A percentile compares a stretch with the other conserved stretches of the same genome.
Conservation (phyloP, 2,329 filamentous ascomycete species). For the Dothidotthia symphoricarpi region DNA sequence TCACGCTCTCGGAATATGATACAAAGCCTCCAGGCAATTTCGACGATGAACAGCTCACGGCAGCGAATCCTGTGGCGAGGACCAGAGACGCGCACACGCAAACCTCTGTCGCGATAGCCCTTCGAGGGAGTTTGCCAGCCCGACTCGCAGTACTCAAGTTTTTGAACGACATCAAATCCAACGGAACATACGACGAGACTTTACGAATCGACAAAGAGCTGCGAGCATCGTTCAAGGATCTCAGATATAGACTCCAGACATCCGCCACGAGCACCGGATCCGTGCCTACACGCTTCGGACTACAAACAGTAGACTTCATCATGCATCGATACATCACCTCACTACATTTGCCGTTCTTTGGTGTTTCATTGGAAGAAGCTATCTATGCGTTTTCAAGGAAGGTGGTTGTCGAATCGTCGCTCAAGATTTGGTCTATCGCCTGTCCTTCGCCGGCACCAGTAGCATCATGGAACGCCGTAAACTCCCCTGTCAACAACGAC, state of each 20-base stretch:
- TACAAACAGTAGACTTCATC: slow-evolving; percentile 25
- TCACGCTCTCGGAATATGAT: slow-evolving; percentile 40
- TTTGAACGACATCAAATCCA: slow-evolving; percentile 26
- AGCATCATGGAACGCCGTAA: no score
- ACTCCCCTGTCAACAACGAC: neutral
- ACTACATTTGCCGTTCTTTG: slow-evolving; percentile 29
- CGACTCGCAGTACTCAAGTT: slow-evolving; percentile 40
- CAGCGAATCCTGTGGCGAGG: slow-evolving; percentile 25
- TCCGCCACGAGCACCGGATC: slow-evolving; percentile 1
- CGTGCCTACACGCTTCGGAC: slow-evolving; percentile 11
- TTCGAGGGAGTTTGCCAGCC: slow-evolving; percentile 39
- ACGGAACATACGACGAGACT: slow-evolving; percentile 28
- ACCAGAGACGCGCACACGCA: slow-evolving; percentile 35
- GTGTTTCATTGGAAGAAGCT: slow-evolving; percentile 17
- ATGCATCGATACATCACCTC: slow-evolving; percentile 29
- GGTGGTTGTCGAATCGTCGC: slow-evolving; percentile 24
- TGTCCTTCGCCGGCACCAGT: slow-evolving; percentile 3
- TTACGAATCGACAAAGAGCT: slow-evolving; percentile 25
- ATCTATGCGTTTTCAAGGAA: slow-evolving; percentile 30
- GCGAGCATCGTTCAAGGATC: slow-evolving; percentile 17
- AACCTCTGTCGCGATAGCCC: slow-evolving; percentile 36
- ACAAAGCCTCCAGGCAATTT: slow-evolving; percentile 42
- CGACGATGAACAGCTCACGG: slow-evolving; percentile 42
- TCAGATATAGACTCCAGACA: slow-evolving; percentile 18
- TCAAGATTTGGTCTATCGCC: slow-evolving; percentile 27